Evolutionary conservation across 2,329 filamentous ascomycete species (phyloP), one percentile per base, ranked within the genome.

Genomic region (Chaetomiaceae sp.): DNA sequence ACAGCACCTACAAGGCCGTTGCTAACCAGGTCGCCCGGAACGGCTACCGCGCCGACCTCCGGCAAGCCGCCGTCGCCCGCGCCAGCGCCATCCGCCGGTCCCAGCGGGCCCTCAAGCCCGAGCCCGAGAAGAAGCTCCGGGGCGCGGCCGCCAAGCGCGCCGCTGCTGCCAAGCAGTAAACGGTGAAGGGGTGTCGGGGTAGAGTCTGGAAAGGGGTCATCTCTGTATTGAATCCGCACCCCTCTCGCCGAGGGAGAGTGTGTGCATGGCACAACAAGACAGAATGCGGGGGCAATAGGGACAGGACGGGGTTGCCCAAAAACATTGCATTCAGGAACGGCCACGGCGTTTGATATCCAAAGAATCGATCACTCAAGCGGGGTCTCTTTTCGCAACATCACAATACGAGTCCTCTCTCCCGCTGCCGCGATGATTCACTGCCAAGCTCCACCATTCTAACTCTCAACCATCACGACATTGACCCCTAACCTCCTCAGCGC

Each of bases 1-100:
- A 47, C 63, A 94, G 90, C 83, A 87, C 88, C 77, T 97, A 91
- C 85, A 89, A 88, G 79, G 81, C 82, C 67, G 84, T 97, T 72
- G 91, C 91, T 77, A 87, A 83, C 79, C 79, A 80, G 72, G 84
- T 85, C 66, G 87, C 90, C 73, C 91, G 90, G 84, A 81, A 82
- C 71, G 83, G 85, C 70, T 99, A 97, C 87, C 89, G 88, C 66
- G 68, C 81, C 67, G 88, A 92, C 72, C 81, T 91, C 74, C 87
- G 87, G 65, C 76, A 82, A 68, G 79, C 80, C 68, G 91, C 92
- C 66, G 85, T 97, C 68, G 79, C 90, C 75, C 89, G 94, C 69
- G 90, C 88, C 70, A 91, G 86, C 68, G 90, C 91, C 68, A 82
- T 96, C 79, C 88, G 86, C 74, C 79, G 80, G 69, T 84, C 87